Percentiles rank a stretch among this genome's conserved stretches.
These are phyloP conservation scores for Russula brevipes DNA, from an alignment of 768 basidiomycete genomes.

Conservation along the genomic window DNA sequence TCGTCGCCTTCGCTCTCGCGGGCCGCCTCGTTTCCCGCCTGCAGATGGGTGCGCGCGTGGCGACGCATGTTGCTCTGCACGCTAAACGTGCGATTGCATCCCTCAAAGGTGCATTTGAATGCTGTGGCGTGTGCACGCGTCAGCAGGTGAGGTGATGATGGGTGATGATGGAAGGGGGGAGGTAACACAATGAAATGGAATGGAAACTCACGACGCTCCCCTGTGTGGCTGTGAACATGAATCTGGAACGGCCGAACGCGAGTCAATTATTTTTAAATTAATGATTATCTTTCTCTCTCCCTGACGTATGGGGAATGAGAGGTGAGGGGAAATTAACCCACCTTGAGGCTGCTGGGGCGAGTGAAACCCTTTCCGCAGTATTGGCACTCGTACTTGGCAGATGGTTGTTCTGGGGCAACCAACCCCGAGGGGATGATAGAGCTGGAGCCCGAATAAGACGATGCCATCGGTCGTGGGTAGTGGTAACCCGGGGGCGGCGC, in stretches of 20 bases:
- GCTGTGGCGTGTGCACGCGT: slow-evolving; percentile 39
- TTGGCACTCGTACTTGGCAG: slow-evolving; percentile 65
- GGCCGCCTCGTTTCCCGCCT: slow-evolving; percentile 15
- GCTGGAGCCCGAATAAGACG: neutral
- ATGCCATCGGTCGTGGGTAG: slow-evolving; percentile 11
- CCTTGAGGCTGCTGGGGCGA: slow-evolving; percentile 79
- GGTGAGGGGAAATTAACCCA: slow-evolving; percentile 27
- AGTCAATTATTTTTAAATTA: neutral
- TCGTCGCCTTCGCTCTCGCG: slow-evolving; percentile 21
- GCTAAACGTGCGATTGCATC: slow-evolving; percentile 77
- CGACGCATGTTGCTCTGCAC: slow-evolving; percentile 88
- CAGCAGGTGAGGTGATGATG: slow-evolving; percentile 16
- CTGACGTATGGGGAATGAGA: slow-evolving; percentile 1
- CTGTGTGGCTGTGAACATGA: slow-evolving; percentile 79
- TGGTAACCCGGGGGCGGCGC: slow-evolving; percentile 1
- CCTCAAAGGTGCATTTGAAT: slow-evolving; percentile 66
- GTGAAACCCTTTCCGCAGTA: slow-evolving; percentile 82
- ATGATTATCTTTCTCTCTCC: neutral
- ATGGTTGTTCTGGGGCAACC: slow-evolving; percentile 27
- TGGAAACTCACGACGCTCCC: slow-evolving; percentile 66
- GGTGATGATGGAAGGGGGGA: too few species aligned
- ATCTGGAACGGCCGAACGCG: slow-evolving; percentile 44
- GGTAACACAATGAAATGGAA: too few species aligned
- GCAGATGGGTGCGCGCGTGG: slow-evolving; percentile 68
- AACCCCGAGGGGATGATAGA: slow-evolving; percentile 5